A percentile compares a stretch with the other conserved stretches of the same genome.
Conservation (phyloP, 2,329 filamentous ascomycete genomes). For the Gnomoniopsis sp. region DNA sequence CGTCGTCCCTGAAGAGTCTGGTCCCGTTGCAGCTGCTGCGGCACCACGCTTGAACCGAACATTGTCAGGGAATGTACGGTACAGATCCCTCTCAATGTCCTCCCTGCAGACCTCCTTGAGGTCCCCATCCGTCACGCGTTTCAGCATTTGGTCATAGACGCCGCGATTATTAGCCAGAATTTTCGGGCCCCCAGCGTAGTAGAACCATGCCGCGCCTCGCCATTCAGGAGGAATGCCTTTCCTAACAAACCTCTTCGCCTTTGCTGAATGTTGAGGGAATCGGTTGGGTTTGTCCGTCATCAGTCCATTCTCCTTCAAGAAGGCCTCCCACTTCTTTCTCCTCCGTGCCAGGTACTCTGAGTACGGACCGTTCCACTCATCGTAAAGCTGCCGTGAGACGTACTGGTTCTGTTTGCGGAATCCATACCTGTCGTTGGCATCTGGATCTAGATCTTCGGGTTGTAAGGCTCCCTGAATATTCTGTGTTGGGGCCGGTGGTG, state of each 20-base stretch:
- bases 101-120: conserved; percentile 75
- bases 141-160: conserved; percentile 69
- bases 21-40: conserved; percentile 25
- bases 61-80: conserved; percentile 94
- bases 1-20: conserved; percentile 28
- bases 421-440: conserved; percentile 75
- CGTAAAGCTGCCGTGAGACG: conserved; percentile 72
- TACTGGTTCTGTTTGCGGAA: conserved; percentile 87
- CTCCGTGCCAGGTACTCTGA: conserved; percentile 70
- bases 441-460: conserved; percentile 41
- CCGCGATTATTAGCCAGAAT: conserved; percentile 73
- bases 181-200: conserved; percentile 83
- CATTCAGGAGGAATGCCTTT: conserved; percentile 94
- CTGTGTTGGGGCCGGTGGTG: conserved; percentile 13
- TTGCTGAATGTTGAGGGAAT: conserved; percentile 77
- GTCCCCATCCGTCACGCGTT: conserved; percentile 37
- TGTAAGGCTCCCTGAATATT: conserved; percentile 30
- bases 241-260: conserved; percentile 84
- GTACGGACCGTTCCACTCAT: conserved; percentile 76
- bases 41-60: conserved; percentile 73
- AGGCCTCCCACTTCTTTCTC: conserved; percentile 74
- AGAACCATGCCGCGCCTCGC: conserved; percentile 96
- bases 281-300: conserved; percentile 67
- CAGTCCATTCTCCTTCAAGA: conserved; percentile 74
- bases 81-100: conserved; percentile 88